These are phyloP conservation scores for Acer negundo DNA, from an alignment of 345 rosid species.

Conservation along the genomic window DNA sequence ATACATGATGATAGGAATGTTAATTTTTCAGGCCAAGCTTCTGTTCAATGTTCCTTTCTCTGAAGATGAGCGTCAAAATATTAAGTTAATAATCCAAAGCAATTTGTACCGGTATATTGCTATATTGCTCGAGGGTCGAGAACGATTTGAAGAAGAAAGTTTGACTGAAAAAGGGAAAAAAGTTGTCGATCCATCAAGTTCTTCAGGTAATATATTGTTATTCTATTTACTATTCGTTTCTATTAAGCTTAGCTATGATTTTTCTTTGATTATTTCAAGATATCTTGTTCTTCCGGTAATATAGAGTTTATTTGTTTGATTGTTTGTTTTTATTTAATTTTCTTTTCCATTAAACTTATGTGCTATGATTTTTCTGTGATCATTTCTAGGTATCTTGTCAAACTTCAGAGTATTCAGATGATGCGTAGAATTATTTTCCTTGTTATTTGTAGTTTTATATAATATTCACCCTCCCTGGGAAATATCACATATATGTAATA, in stretches of 20 bases:
- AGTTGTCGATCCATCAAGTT: conserved; percentile 39
- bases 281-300: background rate
- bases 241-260: background rate
- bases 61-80: conserved; percentile 64
- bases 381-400: background rate
- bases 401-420: too few species aligned
- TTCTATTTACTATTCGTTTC: background rate
- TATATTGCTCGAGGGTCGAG: conserved; percentile 64
- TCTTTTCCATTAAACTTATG: background rate
- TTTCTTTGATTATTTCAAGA: background rate
- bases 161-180: conserved; percentile 41
- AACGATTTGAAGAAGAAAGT: conserved; percentile 61
- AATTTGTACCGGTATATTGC: conserved; percentile 75
- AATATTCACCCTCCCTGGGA: too few species aligned
- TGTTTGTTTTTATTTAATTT: background rate
- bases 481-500: too few species aligned
- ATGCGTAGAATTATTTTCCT: too few species aligned
- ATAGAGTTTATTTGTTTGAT: background rate
- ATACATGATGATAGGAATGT: background rate
- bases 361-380: background rate
- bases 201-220: conserved; percentile 37
- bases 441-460: too few species aligned
- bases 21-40: conserved; percentile 78
- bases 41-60: conserved; percentile 70
- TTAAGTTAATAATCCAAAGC: conserved; percentile 78